Conservation (phyloP, 2,329 filamentous ascomycete genomes). For the Phaeophleospora eucalypticola region DNA sequence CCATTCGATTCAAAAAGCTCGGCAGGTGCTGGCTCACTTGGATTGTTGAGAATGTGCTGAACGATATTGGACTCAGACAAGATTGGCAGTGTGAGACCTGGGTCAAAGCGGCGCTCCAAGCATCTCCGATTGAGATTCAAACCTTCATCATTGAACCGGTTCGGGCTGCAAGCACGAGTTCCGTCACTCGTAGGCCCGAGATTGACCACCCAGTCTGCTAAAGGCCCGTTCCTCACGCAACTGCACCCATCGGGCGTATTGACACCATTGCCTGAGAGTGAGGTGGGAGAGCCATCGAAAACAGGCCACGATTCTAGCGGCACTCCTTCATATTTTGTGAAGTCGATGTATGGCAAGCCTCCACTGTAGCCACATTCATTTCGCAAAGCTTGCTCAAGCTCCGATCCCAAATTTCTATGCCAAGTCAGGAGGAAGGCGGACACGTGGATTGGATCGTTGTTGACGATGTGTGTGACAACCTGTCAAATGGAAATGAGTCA, state of each 20-base stretch:
- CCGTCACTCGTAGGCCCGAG: constrained; percentile 45
- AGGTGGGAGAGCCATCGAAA: constrained; percentile 53
- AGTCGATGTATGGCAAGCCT: constrained; percentile 6
- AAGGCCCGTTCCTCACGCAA: background rate
- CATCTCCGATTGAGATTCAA: constrained; percentile 34
- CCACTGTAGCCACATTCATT: constrained; percentile 39
- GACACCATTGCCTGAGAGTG: constrained; percentile 29
- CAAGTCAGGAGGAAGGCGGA: background rate
- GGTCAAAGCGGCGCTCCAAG: constrained; percentile 21
- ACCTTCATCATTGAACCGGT: constrained; percentile 33
- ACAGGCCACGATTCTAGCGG: constrained; percentile 34
- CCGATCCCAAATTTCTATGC: constrained; percentile 33
- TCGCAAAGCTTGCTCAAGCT: constrained; percentile 39
- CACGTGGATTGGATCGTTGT: constrained; percentile 3
- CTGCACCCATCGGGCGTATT: constrained; percentile 1
- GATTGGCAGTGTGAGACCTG: background rate
- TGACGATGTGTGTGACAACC: background rate
- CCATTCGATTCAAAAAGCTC: background rate
- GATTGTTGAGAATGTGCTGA: background rate
- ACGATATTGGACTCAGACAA: constrained; percentile 5
- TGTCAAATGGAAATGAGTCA: background rate
- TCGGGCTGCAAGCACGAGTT: constrained; percentile 14
- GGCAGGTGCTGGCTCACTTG: background rate
- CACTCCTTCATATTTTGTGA: background rate
- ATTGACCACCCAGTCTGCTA: constrained; percentile 42